Conservation (phyloP, 257 asterid genomes). For the Solanum chaucha region DNA sequence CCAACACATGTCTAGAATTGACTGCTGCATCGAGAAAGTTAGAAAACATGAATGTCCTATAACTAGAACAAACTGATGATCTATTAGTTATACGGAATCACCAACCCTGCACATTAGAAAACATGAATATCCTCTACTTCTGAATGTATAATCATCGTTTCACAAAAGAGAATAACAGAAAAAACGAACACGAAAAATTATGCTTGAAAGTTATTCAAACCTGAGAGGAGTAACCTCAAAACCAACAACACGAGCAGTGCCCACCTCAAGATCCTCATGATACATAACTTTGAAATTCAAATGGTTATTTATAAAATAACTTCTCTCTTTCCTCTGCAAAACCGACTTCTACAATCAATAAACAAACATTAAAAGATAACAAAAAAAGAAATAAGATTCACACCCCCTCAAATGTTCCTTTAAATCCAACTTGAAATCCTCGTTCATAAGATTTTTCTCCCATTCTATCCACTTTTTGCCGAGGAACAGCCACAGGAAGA, state of each 20-base stretch:
- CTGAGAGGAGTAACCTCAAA: conserved; percentile 47
- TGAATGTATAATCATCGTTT: not conserved
- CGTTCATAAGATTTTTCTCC: conserved; percentile 23
- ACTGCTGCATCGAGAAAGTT: not conserved
- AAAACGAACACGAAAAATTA: not conserved
- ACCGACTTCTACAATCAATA: not conserved
- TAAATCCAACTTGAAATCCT: conserved; percentile 37
- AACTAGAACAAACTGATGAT: not conserved
- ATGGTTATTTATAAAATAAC: conserved; percentile 35
- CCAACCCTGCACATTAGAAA: not conserved
- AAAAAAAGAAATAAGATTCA: not conserved
- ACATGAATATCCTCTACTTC: not conserved
- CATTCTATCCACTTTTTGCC: conserved; percentile 24
- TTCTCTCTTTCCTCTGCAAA: conserved; percentile 27
- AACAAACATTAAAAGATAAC: not conserved
- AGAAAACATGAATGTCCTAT: not conserved
- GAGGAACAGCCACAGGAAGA: conserved; percentile 42
- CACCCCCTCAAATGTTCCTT: conserved; percentile 27
- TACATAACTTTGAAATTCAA: conserved; percentile 43
- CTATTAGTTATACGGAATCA: not conserved
- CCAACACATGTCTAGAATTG: not conserved
- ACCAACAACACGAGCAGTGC: conserved; percentile 38
- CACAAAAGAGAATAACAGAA: not conserved
- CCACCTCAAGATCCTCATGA: conserved; percentile 30
- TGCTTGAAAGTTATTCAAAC: conserved; percentile 10